A percentile compares a stretch with the other conserved stretches of the same genome.
phyloP scores from a whole-genome alignment of 306 rosid species.

The Dalbergia cochinchinensis region DNA sequence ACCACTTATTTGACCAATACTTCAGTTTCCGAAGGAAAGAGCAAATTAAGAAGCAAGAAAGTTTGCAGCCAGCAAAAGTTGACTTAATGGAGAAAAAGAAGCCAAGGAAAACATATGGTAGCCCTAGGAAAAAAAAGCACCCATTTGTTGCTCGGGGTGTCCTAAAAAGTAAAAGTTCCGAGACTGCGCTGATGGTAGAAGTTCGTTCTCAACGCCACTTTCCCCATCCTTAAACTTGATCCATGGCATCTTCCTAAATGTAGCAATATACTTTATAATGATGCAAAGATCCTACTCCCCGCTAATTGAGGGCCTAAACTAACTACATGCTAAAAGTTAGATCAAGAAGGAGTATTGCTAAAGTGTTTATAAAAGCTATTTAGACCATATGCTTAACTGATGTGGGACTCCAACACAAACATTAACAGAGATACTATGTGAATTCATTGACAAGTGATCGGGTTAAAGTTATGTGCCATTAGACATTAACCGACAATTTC shows the following conservation, averaged over 20 bases:
- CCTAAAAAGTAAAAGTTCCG: background rate
- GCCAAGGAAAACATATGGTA: background rate
- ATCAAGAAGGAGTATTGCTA: too few relatives aligned
- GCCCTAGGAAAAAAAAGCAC: background rate
- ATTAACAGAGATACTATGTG: background rate
- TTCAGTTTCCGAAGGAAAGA: slow-evolving; percentile 6
- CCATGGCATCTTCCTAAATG: slow-evolving; percentile 14
- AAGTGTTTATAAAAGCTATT: too few relatives aligned
- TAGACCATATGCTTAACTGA: too few relatives aligned
- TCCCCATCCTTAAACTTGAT: too few relatives aligned
- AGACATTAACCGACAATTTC: slow-evolving; percentile 13
- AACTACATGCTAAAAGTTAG: too few relatives aligned
- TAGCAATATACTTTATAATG: background rate
- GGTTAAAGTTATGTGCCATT: slow-evolving; percentile 16
- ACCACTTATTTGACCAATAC: slow-evolving; percentile 9
- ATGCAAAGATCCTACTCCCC: slow-evolving; percentile 5
- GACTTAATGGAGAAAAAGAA: slow-evolving; percentile 24
- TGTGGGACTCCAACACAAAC: background rate
- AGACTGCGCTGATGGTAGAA: background rate
- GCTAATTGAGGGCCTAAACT: too few relatives aligned
- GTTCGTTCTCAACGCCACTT: background rate
- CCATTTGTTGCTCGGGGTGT: slow-evolving; percentile 1
- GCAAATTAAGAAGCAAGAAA: slow-evolving; percentile 26
- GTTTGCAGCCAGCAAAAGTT: slow-evolving; percentile 22
- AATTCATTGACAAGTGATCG: slow-evolving; percentile 15